Evolutionary conservation across 2,329 filamentous ascomycete species (phyloP), one percentile per base, ranked within the genome.

Genomic region (Pezicula radicicola): DNA sequence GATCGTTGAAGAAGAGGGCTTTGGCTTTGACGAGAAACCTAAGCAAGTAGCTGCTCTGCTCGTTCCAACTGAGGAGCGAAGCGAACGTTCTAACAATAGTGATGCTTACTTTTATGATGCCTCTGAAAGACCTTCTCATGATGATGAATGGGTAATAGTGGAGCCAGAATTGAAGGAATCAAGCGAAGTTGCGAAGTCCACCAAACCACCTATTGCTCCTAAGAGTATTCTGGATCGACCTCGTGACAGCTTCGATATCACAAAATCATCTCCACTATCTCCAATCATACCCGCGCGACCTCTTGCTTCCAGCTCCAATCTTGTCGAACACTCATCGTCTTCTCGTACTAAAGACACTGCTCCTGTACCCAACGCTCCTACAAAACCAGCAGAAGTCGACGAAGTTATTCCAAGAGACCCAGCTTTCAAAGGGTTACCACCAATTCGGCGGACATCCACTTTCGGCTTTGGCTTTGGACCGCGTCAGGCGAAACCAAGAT

Each of bases 401-500:
- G 51, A 56, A 16, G 51, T 52, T 28, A 53, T 45, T 28, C 42
- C 53, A 36, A 46, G 50, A 18, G 45, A 52, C 3, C 50, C 57
- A 6, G 57, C 59, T 1, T 85, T 85, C 55, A 69, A 77, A 19
- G 79, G 79, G 1, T 65, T 86, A 36, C 82, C 83, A 3, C 80
- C 79, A 1, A 83, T 85, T 52, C 75, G 80, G 43, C 74, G 80
- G 30, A 75, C 74, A 13, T 84, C 82, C 15, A 80, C 78, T 3
- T 80, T 85, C 64, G 77, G 76, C 40, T 60, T 75, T n/a, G 53
- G 63, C 52, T 63, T 70, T 62, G 56, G 62, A 51, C 52, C 65
- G 49, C 54, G 63, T 55, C 49, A 63, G 54, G 56, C 65, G 55
- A 57, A 60, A 48, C 54, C 55, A 51, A 59, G 60, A 49, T 61